Evolutionary conservation across 768 basidiomycete genomes (phyloP), one percentile per base, ranked within the genome.

Genomic region (Collybiopsis luxurians): DNA sequence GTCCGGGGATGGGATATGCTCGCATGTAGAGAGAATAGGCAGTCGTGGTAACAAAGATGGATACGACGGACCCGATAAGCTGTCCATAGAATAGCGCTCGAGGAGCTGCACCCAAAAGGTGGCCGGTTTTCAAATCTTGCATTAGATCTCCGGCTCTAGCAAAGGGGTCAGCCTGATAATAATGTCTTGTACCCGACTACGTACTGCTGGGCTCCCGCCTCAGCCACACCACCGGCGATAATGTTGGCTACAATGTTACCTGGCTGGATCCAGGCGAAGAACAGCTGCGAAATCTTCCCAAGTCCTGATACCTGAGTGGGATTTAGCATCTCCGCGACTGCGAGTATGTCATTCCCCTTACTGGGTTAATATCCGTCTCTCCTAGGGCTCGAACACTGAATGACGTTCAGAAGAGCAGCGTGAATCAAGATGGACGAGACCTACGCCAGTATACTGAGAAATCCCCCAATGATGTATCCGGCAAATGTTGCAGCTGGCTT

Each of bases 121-220:
- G 92, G 0, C 96, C 96, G 2, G 96, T 97, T 74, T 98, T 98
- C 58, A 98, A 76, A 71, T 98, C 96, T 74, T 98, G 96, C 96
- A 98, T 98, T 9, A 98, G 83, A 67, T 98, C 96, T 15, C 95
- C 96, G 6, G 95, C 94, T 69, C 92, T 95, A 61, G 5, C 44
- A 24, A 43, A 36, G 23, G 24, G 31, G 48, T n/a, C n/a, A n/a
- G n/a, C n/a, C n/a, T n/a, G 23, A 13, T 5, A 34, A 38, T 30
- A 34, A n/a, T n/a, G 31, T 34, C 13, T 9, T 53, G 43, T n/a
- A n/a, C n/a, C n/a, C n/a, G n/a, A n/a, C 17, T 39, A 58, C 85
- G 59, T 66, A 92, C 89, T 95, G 93, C 71, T 87, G 88, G 26
- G 93, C 93, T n/a, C 93, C 93, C 36, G 93, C 93, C 73, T 95